These are phyloP conservation scores for Tolypocladium ovalisporum DNA, from an alignment of 2,329 filamentous ascomycete genomes.

Conservation along the genomic window DNA sequence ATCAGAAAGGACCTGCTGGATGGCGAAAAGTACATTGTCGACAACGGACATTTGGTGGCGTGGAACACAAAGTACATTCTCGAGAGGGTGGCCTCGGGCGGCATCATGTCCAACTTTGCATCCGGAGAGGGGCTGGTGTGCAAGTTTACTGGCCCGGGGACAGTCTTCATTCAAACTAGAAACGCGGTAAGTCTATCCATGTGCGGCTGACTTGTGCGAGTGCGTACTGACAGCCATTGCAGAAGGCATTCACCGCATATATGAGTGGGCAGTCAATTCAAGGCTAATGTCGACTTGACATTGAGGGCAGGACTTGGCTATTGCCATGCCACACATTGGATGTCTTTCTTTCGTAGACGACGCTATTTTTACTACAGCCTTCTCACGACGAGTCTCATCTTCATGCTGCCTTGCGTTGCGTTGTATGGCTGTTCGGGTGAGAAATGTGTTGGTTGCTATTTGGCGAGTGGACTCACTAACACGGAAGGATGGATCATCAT, in stretches of 20 bases:
- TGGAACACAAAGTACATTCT: constrained; percentile 96
- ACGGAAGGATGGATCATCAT: neutral
- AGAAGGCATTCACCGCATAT: constrained; percentile 43
- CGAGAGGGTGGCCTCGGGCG: constrained; percentile 81
- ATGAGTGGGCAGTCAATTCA: constrained; percentile 35
- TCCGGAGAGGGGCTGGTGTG: constrained; percentile 85
- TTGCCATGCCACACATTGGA: neutral
- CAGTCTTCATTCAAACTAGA: constrained; percentile 84
- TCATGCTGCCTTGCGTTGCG: too few relatives aligned
- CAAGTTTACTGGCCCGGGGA: constrained; percentile 86
- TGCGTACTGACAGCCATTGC: neutral
- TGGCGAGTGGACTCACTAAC: neutral
- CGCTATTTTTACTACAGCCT: neutral
- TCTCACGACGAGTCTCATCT: neutral
- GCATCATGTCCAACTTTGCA: constrained; percentile 77
- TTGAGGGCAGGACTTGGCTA: neutral
- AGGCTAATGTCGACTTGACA: constrained; percentile 5
- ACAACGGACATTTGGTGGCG: constrained; percentile 87
- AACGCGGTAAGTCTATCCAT: constrained; percentile 50
- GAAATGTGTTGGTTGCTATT: neutral
- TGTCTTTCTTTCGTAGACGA: neutral
- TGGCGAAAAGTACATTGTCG: constrained; percentile 81
- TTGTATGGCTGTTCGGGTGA: neutral
- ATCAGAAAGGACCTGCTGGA: constrained; percentile 72
- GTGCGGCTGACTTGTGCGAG: neutral